Evolutionary conservation across 2,329 filamentous ascomycete species (phyloP), one percentile per base, ranked within the genome.

Genomic region (Sarocladiaceae sp.): DNA sequence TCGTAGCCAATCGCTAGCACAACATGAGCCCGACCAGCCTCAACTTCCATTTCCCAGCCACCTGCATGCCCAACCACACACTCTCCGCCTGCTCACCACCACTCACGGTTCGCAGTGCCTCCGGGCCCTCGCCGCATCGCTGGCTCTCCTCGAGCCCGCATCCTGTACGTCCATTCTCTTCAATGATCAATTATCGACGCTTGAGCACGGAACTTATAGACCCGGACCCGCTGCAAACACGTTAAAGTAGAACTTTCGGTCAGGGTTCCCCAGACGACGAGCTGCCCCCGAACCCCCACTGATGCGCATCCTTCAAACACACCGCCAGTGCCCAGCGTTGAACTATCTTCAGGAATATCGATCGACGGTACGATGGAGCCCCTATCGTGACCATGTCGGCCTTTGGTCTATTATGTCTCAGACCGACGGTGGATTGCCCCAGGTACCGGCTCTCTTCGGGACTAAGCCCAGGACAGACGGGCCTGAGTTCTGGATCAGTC

Each of bases 241-340:
- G n/a, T n/a, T n/a, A n/a, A n/a, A 39, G 34, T 4, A 12, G 37
- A 41, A 41, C 23, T n/a, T 27, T 41, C 37, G 37, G 37, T 29
- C 37, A 41, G 24, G 37, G 37, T 41, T 41, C 37, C 21, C 37
- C 23, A 16, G 37, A 6, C 37, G 37, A 41, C 37, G 20, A n/a
- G n/a, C n/a, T n/a, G 24, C n/a, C 18, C 6, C 16, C 15, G n/a
- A 19, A 27, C 6, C 37, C 20, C 37, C 37, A 41, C 37, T 24
- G 5, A 16, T 5, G 15, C 21, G 23, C 37, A 41, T 29, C 23
- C 23, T 27, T 29, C 18, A 29, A 41, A 41, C 37, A 41, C 37
- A 41, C 37, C 37, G 37, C 34, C 34, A 39, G n/a, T 23, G 19
- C 19, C 4, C 34, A 24, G n/a, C n/a, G n/a, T n/a, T n/a, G n/a